Base-by-base conservation (phyloP, 495 filamentous ascomycete genomes). In the Hypoxylon fuscum region DNA sequence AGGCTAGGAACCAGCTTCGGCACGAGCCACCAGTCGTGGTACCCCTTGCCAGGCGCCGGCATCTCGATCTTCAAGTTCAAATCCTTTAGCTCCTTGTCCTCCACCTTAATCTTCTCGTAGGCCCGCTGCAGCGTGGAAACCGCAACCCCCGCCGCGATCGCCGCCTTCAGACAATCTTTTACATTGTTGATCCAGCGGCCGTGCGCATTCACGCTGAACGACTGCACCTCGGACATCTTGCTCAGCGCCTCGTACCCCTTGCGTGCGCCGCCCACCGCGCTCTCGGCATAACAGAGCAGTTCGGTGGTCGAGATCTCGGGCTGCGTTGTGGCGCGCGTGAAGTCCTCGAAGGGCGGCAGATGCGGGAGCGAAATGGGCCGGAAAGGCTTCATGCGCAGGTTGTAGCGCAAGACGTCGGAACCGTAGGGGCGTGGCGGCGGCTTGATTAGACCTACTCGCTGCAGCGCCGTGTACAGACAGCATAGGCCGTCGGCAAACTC, bases 351-450 rank as follows among this genome's bases (percentile, higher is more conserved):
- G 0, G 86, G 77, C 0, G 89, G 85, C n/a, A 93, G 75, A 57
- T 88, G 85, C 0, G 92, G 91, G 7, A 92, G 74, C 17, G 81
- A 79, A 35, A 97, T 85, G 4, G 76, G 68, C 5, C 87, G 76
- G 58, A 96, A 97, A 0, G 92, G 92, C 67, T 91, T 94, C 92
- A 97, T 95, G 31, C 95, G 89, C 2, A 96, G 75, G 60, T 95
- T 87, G 73, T 96, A 96, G 5, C 93, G 86, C 21, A 94, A 75
- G 27, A 71, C 71, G 56, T 92, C 85, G 22, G 78, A 83, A 42
- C 87, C 84, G 72, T 95, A 96, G 0, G 91, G 90, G 1, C 87
- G 78, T 0, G 81, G 73, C 4, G 87, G 85, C 1, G 79, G 62
- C 0, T 76, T 77, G 18, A 97, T 72, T 21, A 92, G 74, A 0